Base-by-base conservation (phyloP, 331 rosid species). In the Acacia concinna region DNA sequence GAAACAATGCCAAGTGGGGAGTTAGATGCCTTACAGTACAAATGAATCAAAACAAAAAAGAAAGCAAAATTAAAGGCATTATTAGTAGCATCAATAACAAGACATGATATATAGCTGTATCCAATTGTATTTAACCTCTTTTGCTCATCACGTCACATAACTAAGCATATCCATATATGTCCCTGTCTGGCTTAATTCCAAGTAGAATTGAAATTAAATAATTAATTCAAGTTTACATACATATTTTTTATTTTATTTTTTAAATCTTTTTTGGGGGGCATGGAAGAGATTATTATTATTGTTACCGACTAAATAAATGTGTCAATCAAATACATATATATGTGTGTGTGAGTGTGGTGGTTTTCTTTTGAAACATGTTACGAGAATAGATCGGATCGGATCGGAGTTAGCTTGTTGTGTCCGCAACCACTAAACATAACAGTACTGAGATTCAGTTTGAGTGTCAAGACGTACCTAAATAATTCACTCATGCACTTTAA, bases 11-110 rank as follows among this genome's bases (percentile, higher is more conserved):
- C 88, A 81, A 83, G 86, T 86, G 71, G 47, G 85, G 82, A 69
- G 84, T 84, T 78, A 3, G 88, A 92, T 83, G 87, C 80, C 54
- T 90, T 59, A 90, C 68, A 84, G 91, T 90, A 87, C 96, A 95
- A 91, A 89, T 90, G 97, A 89, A 89, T 85, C 89, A 76, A 89
- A 92, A 93, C 97, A 7, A 95, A 95, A 5, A 18, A 49, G 0
- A 0, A 20, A 88, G n/a, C n/a, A 91, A 92, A 4, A n/a, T n/a
- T n/a, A n/a, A 14, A 15, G 18, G 90, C 76, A 78, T 84, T 84
- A 54, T 52, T 84, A 82, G 47, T 49, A 1, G 74, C 85, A 81
- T 71, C 83, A 79, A 84, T 87, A 90, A 88, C 78, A 88, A 73
- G 92, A 88, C 87, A 56, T 44, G 10, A 25, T 31, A 66, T n/a